Evolutionary conservation across 2,329 filamentous ascomycete species (phyloP).

Genomic region (Aspergillus oerlinghausenensis): DNA sequence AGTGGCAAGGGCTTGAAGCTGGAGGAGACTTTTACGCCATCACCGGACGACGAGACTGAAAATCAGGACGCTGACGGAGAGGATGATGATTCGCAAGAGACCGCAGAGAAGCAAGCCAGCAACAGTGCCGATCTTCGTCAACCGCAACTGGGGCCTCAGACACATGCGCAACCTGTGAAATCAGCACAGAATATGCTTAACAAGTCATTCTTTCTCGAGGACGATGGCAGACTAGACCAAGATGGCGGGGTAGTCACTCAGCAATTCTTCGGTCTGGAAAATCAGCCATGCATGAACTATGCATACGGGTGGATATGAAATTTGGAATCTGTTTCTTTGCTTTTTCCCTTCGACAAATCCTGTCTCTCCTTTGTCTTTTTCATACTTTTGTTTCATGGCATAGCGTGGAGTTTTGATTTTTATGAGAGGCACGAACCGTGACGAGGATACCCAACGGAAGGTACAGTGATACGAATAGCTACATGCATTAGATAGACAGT

Average conservation of each 20-base stretch:
- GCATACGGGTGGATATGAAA: conserved; percentile 32
- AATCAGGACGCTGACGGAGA: conserved; percentile 57
- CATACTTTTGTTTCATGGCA: conserved; percentile 21
- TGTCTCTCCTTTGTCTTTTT: conserved; percentile 4
- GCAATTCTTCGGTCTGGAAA: conserved; percentile 22
- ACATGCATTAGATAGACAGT: conserved; percentile 16
- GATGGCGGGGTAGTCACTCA: conserved; percentile 19
- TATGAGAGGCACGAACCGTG: conserved; percentile 18
- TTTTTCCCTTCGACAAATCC: neutral
- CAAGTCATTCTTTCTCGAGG: conserved; percentile 32
- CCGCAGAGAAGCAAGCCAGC: conserved; percentile 8
- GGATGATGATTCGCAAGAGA: conserved; percentile 34
- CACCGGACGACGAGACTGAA: conserved; percentile 54
- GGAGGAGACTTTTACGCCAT: conserved; percentile 69
- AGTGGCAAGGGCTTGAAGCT: conserved; percentile 71
- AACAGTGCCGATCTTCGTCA: conserved; percentile 4
- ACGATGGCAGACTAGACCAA: conserved; percentile 22
- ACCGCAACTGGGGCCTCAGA: conserved; percentile 9
- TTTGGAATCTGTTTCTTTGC: neutral
- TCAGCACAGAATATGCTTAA: conserved; percentile 23
- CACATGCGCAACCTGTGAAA: conserved; percentile 19
- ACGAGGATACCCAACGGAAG: conserved; percentile 23
- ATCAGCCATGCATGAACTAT: conserved; percentile 30
- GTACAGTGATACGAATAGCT: conserved; percentile 11
- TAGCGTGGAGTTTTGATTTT: conserved; percentile 30